phyloP scores from a whole-genome alignment of 495 filamentous ascomycete genomes.

The Bryoglossum gracile region DNA sequence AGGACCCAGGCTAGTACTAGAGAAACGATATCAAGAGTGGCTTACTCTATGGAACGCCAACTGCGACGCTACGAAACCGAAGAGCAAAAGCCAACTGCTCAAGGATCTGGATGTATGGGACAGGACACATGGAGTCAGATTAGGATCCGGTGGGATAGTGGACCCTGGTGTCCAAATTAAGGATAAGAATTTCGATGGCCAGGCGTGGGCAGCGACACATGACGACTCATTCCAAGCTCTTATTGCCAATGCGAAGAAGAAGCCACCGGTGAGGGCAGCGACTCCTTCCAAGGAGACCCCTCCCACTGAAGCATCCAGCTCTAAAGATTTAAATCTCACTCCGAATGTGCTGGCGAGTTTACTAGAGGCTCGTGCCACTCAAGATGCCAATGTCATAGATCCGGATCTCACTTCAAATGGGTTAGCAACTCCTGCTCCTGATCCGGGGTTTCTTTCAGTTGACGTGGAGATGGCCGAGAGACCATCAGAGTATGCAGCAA shows the following conservation, averaged over 20 bases:
- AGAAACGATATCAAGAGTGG: conserved; percentile 86
- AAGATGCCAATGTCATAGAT: no score
- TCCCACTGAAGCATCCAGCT: no score
- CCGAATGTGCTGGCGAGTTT: no score
- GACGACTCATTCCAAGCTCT: conserved; percentile 64
- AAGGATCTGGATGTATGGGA: conserved; percentile 82
- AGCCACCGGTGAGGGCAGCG: no score
- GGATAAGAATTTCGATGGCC: conserved; percentile 73
- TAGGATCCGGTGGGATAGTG: conserved; percentile 27
- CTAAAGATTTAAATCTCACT: no score
- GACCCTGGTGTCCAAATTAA: conserved; percentile 16
- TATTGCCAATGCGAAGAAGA: conserved; percentile 59
- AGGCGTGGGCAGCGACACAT: conserved; percentile 67
- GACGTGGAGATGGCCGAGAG: no score
- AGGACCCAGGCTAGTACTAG: conserved; percentile 59
- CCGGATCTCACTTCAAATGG: no score
- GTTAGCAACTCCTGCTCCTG: no score
- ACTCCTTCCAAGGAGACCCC: not conserved
- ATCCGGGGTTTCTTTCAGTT: no score
- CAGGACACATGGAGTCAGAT: conserved; percentile 53
- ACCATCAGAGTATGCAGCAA: no score
- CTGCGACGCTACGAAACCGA: conserved; percentile 71
- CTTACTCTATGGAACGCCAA: conserved; percentile 95
- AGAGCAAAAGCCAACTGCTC: conserved; percentile 61
- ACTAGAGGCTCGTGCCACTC: no score